Evolutionary conservation across 2,329 filamentous ascomycete genomes (phyloP).

Genomic region (Capronia americana): DNA sequence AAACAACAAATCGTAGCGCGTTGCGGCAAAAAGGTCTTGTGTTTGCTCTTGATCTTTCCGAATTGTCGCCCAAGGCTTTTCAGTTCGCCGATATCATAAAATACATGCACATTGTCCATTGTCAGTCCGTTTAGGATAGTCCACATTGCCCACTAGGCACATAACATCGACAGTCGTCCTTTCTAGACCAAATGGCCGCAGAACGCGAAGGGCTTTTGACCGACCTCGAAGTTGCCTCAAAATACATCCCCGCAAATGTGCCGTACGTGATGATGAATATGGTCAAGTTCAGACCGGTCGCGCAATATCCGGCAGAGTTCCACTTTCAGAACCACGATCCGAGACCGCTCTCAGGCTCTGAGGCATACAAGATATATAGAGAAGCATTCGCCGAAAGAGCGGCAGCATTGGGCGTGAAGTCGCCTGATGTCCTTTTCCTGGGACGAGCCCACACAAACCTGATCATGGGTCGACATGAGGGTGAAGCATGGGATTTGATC

Average conservation of each 20-base stretch:
- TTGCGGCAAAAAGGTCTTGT: no score
- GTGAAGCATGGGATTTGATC: conserved; percentile 22
- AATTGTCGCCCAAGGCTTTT: no score
- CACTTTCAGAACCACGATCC: neutral
- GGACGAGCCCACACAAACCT: conserved; percentile 21
- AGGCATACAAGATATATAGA: conserved; percentile 18
- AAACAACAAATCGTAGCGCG: no score
- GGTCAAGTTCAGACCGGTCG: conserved; percentile 18
- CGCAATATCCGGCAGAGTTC: conserved; percentile 11
- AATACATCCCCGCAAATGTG: conserved; percentile 12
- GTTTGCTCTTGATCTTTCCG: no score
- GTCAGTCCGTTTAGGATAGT: no score
- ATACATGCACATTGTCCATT: no score
- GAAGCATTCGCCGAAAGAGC: conserved; percentile 15
- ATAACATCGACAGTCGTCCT: no score
- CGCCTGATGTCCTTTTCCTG: conserved; percentile 11
- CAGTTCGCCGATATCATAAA: no score
- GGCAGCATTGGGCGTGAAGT: conserved; percentile 8
- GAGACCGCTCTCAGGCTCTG: conserved; percentile 3
- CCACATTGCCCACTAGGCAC: no score
- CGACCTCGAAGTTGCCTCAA: conserved; percentile 21
- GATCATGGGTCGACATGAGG: conserved; percentile 11
- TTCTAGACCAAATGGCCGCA: no score
- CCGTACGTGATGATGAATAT: conserved; percentile 26
- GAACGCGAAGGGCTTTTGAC: no score